Base-by-base conservation (phyloP, 371 early-diverging fungal species). In the Mortierella sp. region DNA sequence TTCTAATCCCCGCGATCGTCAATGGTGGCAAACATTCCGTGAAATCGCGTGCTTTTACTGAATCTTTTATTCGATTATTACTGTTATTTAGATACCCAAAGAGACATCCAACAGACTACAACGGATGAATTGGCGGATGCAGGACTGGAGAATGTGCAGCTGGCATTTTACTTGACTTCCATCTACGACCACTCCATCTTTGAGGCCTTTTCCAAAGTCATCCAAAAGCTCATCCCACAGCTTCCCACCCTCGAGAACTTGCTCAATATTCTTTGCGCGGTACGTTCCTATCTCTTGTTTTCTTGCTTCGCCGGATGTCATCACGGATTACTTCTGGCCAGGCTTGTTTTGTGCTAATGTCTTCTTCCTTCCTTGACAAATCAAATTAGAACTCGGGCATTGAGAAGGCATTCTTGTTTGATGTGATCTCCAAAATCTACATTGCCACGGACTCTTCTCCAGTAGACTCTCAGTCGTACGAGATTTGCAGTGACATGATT, bases 401-500 rank as follows among this genome's bases (percentile, higher is more conserved):
- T 70, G 99, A 98, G 76, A 98, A 98, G 83, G 97, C 97, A 16
- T 98, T 97, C 83, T 85, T 98, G 58, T 97, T 98, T 79, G 99
- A 98, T 83, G 90, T 93, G 13, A 71, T 90, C 43, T 94, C 95
- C 40, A 97, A 97, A 82, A 93, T 98, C 40, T 98, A 97, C 76
- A 91, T 98, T 72, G 97, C 99, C 4, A 97, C 97, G 8, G 99
- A 98, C 73, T 92, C 94, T 61, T 95, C 97, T 2, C 98, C 99
- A 5, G 97, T 96, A 41, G 97, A 97, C 77, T 92, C 96, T 88
- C 96, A 96, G 75, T 92, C 94, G 3, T 98, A 97, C 86, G 95
- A 95, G 86, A 91, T 98, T 47, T 97, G 98, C 77, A 92, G 93
- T 63, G 96, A 98, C 80, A 98, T 97, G 93, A 96, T 98, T 85